Base-by-base conservation (phyloP, 768 basidiomycete genomes). In the Tulasnella sp. region DNA sequence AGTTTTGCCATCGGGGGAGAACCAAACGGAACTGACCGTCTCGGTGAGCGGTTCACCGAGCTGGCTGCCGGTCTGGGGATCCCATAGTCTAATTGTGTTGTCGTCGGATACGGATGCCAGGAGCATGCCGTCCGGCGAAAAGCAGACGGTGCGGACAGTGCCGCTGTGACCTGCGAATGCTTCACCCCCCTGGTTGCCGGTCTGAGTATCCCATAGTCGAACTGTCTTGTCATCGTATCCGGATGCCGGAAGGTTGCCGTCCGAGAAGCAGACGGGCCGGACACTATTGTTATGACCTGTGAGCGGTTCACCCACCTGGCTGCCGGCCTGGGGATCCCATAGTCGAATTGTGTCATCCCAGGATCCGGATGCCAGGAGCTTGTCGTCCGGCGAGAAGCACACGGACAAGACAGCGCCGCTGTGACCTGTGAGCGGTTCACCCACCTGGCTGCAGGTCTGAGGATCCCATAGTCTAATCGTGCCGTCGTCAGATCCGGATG, bases 51-150 rank as follows among this genome's bases (percentile, higher is more conserved):
- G 94, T 78, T 96, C 94, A 14, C 97, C 96, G n/a, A 94, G 88
- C 0, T 94, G 88, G 84, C 95, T 95, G 34, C 97, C 96, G 0
- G 93, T 93, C 85, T 93, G 94, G 18, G 96, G 96, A 83, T 98
- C 94, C 97, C 97, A 99, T 80, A 98, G 86, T 75, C 96, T 31
- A 69, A 81, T 73, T 12, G 78, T 81, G 4, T 74, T 6, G 44
- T 81, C 81, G 3, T 54, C 16, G 18, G 81, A 81, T 31, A 72
- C 81, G 18, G 81, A 81, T 24, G 78, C 78, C 42, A 79, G 60
- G 18, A 34, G 22, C 24, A 14, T 37, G 24, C 81, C 81, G 42
- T 80, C 78, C 24, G 77, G 80, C n/a, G 80, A 81, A 48, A 81
- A 81, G 31, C 78, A 60, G 31, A 81, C 60, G 11, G 77, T 78